Base-by-base conservation (phyloP, 2,329 filamentous ascomycete genomes). In the Apiospora aurea region DNA sequence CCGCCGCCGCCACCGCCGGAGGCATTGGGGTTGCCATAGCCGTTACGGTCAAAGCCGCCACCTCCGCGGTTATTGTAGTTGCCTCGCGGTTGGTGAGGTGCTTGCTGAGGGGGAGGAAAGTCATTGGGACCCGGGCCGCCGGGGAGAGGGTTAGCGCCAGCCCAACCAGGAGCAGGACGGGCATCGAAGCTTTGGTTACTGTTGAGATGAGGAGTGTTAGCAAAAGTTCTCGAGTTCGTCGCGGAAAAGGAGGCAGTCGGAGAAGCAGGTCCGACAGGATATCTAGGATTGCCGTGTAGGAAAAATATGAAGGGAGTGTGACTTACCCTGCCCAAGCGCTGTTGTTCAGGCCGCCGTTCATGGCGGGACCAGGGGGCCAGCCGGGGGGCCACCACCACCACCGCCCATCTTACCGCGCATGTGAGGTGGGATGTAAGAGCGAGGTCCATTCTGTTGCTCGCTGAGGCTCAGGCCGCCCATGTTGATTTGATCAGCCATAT, bases 391-490 rank as follows among this genome's bases (percentile, higher is more conserved):
- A 74, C 71, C 77, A 72, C 74, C 73, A 72, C 76, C 76, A 71
- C 74, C 77, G 72, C 81, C 83, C 78, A 85, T 83, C 82, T 89
- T 89, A 78, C 85, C 86, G 80, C 94, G 91, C 87, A 95, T 91
- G 84, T 96, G 94, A 83, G 94, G 94, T 76, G 94, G 94, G 77
- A 96, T 95, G 87, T 96, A 96, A 72, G 93, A 93, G 79, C 92
- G 92, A 77, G 85, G 83, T 51, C 80, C 78, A 38, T 82, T 81
- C 78, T 86, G 84, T 75, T 83, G 80, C 81, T 84, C 80, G 72
- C 84, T 90, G 75, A 96, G 86, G 83, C 85, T 92, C 79, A 96
- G 87, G 81, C 91, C 90, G 81, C 88, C 89, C 89, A 96, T 95
- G 87, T 94, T 94, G 79, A 96, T 89, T 87, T 95, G 92, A 80